Base-by-base conservation (phyloP, 768 basidiomycete species). In the Suillus variegatus region DNA sequence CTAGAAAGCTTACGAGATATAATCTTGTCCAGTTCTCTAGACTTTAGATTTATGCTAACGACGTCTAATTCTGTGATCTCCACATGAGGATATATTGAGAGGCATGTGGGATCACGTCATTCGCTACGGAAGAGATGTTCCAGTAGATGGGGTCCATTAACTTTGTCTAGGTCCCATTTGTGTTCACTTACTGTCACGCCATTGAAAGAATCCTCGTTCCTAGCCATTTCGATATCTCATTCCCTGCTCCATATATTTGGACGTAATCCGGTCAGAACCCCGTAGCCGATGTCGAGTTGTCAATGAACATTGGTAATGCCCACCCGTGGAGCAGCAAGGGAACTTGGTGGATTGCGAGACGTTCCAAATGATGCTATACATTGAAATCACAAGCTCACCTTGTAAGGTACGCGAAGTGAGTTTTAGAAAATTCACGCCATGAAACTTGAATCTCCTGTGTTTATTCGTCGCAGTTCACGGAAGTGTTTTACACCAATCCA, bases 61-160 rank as follows among this genome's bases (percentile, higher is more conserved):
- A 20, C 32, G 10, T 32, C 12, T 55, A 6, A 35, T 35, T 35
- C 54, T 35, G 54, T 55, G 32, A 55, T 35, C 32, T 35, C 32
- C 20, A 5, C n/a, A 55, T 55, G 52, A 54, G 32, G 52, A 35
- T 55, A 35, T n/a, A 55, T 55, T 55, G 54, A 55, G 54, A 55
- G 54, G 20, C 54, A 13, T 35, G 54, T 55, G 18, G 12, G 4
- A 28, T 55, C 52, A 54, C 28, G 28, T 20, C 32, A 55, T 54
- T 10, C 6, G 32, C 32, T 32, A 55, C 20, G 32, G 20, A 55
- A 35, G 54, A 55, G 20, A 18, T 35, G 52, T 18, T 52, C 14
- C 51, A 9, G 28, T 52, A 16, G 7, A 28, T 12, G 51, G 3
- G 22, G 16, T 35, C 16, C 10, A 32, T 54, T 32, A 54, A 54